A percentile compares a stretch with the other conserved stretches of the same genome.
These are phyloP conservation scores for Neoarthrinium moseri DNA, from an alignment of 2,329 filamentous ascomycete species.

Conservation along the genomic window DNA sequence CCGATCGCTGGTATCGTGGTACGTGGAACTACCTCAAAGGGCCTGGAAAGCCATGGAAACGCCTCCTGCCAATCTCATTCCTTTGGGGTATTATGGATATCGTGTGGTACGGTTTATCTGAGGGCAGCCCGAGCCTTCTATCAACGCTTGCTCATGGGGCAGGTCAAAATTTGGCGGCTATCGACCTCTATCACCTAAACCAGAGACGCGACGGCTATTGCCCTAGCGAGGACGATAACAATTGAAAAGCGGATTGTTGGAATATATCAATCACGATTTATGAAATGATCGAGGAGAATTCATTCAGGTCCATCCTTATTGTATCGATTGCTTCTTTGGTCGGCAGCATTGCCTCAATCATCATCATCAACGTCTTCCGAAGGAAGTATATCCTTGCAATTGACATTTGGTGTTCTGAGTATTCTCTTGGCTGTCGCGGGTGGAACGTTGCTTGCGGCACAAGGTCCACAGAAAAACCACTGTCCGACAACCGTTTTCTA, in stretches of 20 bases:
- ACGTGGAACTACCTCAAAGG: too few relatives aligned
- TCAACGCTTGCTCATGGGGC: too few relatives aligned
- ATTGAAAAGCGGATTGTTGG: not conserved
- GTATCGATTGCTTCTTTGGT: slow-evolving; percentile 12
- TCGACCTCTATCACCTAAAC: too few relatives aligned
- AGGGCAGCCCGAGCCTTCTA: too few relatives aligned
- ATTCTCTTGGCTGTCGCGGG: not conserved
- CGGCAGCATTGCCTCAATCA: slow-evolving; percentile 15
- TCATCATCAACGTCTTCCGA: slow-evolving; percentile 14
- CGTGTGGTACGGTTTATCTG: too few relatives aligned
- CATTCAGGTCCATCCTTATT: slow-evolving; percentile 11
- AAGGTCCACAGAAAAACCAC: not conserved
- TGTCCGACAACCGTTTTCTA: slow-evolving; percentile 41
- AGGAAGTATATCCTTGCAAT: slow-evolving; percentile 12
- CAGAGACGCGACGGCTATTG: too few relatives aligned
- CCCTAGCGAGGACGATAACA: too few relatives aligned
- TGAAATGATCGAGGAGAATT: slow-evolving; percentile 8
- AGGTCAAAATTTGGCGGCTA: too few relatives aligned
- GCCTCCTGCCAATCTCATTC: too few relatives aligned
- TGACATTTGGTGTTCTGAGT: not conserved
- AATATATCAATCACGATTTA: not conserved
- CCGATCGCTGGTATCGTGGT: too few relatives aligned
- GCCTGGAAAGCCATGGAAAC: too few relatives aligned
- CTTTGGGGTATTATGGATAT: too few relatives aligned
- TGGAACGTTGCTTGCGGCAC: not conserved